These are phyloP conservation scores for Candida tammaniensis DNA, from an alignment of 805 yeast genomes.

Conservation along the genomic window DNA sequence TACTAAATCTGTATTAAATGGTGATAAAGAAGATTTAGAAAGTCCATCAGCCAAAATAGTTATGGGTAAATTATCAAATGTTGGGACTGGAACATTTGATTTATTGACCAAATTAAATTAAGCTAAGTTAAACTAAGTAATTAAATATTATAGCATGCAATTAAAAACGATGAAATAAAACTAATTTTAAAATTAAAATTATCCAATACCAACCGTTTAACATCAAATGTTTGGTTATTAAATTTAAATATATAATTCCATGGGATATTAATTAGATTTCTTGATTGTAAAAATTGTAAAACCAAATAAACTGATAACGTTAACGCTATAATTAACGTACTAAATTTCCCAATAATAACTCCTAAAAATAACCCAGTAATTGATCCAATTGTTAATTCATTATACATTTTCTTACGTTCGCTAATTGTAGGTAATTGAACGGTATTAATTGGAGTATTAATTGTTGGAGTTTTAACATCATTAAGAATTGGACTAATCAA, in stretches of 20 bases:
- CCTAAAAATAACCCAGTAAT: conserved; percentile 60
- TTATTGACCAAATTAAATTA: conserved; percentile 44
- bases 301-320: conserved; percentile 44
- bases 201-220: conserved; percentile 51
- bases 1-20: conserved; percentile 92
- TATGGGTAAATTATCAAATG: conserved; percentile 82
- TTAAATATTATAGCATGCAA: conserved; percentile 55
- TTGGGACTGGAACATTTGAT: conserved; percentile 97
- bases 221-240: conserved; percentile 39
- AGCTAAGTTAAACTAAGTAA: background rate
- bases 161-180: conserved; percentile 51
- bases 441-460: background rate
- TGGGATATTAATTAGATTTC: conserved; percentile 50
- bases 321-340: conserved; percentile 49
- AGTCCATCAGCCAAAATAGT: conserved; percentile 94
- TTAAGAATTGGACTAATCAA: conserved; percentile 9
- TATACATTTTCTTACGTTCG: conserved; percentile 39
- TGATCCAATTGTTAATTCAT: conserved; percentile 63
- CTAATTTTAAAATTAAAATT: conserved; percentile 62
- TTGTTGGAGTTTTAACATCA: conserved; percentile 5
- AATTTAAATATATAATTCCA: conserved; percentile 35
- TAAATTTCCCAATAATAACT: conserved; percentile 57
- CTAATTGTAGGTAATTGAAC: conserved; percentile 1
- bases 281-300: conserved; percentile 53
- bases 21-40: conserved; percentile 82